Conservation (phyloP, 2,329 filamentous ascomycete genomes). For the Aspergillus hiratsukae region DNA sequence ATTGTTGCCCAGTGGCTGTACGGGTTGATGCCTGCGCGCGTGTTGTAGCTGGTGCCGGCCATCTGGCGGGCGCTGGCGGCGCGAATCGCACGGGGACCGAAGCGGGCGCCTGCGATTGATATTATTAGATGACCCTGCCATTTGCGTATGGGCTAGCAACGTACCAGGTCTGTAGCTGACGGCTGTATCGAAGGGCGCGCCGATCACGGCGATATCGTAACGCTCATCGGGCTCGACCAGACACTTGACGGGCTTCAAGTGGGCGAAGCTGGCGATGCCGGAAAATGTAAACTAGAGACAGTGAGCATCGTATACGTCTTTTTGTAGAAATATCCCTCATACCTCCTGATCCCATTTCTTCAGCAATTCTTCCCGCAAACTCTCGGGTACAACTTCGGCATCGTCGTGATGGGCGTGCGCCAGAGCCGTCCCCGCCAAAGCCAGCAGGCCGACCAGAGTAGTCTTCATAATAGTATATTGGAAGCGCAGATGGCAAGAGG, state of each 20-base stretch:
- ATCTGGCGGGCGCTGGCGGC: slow-evolving; percentile 78
- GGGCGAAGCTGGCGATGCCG: slow-evolving; percentile 72
- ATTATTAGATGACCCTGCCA: background rate
- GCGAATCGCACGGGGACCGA: slow-evolving; percentile 83
- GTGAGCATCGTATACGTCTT: background rate
- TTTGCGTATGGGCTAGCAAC: slow-evolving; percentile 11
- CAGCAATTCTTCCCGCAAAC: slow-evolving; percentile 40
- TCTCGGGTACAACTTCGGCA: slow-evolving; percentile 35
- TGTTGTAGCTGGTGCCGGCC: slow-evolving; percentile 75
- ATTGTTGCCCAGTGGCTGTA: slow-evolving; percentile 74
- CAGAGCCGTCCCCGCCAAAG: slow-evolving; percentile 28
- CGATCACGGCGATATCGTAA: slow-evolving; percentile 69
- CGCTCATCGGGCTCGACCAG: slow-evolving; percentile 59
- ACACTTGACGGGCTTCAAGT: slow-evolving; percentile 65
- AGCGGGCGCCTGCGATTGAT: slow-evolving; percentile 56
- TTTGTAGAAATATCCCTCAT: slow-evolving; percentile 6
- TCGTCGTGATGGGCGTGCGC: slow-evolving; percentile 40
- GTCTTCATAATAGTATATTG: slow-evolving; percentile 23
- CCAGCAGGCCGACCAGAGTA: slow-evolving; percentile 26
- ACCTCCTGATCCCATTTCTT: slow-evolving; percentile 48
- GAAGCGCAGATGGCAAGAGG: background rate
- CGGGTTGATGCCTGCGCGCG: slow-evolving; percentile 76
- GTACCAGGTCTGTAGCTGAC: slow-evolving; percentile 64
- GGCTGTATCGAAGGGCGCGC: slow-evolving; percentile 70
- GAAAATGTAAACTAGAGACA: slow-evolving; percentile 57